Conservation (phyloP, 176 grass and related monocot genomes). For the sorghum (Sorghum bicolor) region Sorghum_bicolor_NCBIv3 NC_012877.2:61224001-61224500, state of each 20-base stretch:
- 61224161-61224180: no score
- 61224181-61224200: no score
- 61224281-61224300: neutral
- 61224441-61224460: neutral
- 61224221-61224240: no score
- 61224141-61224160: no score
- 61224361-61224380: neutral
- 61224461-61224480: neutral
- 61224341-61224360: neutral
- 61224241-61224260: neutral
- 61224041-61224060: no score
- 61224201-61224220: neutral
- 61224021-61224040: neutral
- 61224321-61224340: neutral
- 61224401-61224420: fast-evolving
- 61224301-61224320: neutral
- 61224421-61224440: neutral
- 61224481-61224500: fast-evolving
- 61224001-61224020: neutral
- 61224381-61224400: neutral
- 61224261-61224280: neutral
- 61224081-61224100: no score
- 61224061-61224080: no score
- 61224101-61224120: no score
- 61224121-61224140: no score